These are phyloP conservation scores for Aspergillus carlsbadensis DNA, from an alignment of 495 filamentous ascomycete genomes.

Conservation along the genomic window DNA sequence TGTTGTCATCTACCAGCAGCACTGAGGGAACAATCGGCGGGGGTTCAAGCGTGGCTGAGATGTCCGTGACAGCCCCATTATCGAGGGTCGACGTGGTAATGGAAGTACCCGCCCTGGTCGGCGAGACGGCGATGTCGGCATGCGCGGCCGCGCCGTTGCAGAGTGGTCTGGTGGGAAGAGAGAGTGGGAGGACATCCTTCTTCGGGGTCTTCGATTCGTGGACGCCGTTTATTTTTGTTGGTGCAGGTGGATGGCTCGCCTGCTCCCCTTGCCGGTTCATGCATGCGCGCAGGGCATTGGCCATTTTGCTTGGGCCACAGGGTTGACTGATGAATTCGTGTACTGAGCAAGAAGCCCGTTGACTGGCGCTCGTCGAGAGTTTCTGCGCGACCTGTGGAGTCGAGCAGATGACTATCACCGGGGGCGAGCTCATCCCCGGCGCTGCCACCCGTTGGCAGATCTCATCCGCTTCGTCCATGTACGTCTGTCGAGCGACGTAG, in stretches of 20 bases:
- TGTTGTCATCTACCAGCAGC: conserved; percentile 16
- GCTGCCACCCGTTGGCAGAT: background rate
- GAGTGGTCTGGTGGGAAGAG: background rate
- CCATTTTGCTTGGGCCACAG: conserved; percentile 29
- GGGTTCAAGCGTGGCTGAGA: background rate
- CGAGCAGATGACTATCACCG: conserved; percentile 28
- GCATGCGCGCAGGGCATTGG: conserved; percentile 23
- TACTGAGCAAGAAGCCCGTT: background rate
- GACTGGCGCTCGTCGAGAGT: conserved; percentile 17
- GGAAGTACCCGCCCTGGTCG: background rate
- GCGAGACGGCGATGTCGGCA: background rate
- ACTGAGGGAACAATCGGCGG: conserved; percentile 2
- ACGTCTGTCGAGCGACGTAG: conserved; percentile 1
- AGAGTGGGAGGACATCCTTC: background rate
- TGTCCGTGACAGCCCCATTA: background rate
- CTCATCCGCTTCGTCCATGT: background rate
- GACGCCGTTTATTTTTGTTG: background rate
- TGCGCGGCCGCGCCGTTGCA: background rate
- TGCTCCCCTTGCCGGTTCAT: conserved; percentile 20
- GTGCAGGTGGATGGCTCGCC: background rate
- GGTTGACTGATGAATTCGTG: conserved; percentile 34
- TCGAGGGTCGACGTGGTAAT: conserved; percentile 4
- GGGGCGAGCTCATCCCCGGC: background rate
- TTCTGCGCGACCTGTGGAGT: conserved; percentile 26
- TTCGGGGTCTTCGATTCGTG: background rate